Evolutionary conservation across 2,329 filamentous ascomycete species (phyloP).

Genomic region (Sporothrix mexicana): DNA sequence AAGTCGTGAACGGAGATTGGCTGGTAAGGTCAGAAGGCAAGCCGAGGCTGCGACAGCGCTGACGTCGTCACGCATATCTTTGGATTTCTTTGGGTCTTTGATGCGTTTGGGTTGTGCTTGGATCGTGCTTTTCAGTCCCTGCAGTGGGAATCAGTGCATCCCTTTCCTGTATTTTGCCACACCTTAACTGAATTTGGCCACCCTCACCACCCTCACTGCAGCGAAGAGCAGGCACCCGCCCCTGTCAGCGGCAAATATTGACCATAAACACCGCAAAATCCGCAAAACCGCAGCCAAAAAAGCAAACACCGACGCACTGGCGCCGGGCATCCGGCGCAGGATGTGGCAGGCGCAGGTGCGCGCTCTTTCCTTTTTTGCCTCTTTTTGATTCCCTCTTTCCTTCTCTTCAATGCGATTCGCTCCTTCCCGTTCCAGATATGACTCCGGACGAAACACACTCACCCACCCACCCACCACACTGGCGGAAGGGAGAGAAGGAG

Average conservation of each 20-base stretch:
- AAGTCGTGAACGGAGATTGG: slow-evolving; percentile 10
- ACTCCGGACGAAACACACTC: slow-evolving; percentile 23
- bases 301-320: background rate
- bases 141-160: background rate
- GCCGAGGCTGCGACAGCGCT: slow-evolving; percentile 21
- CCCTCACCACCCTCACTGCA: background rate
- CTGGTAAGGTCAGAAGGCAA: background rate
- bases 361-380: no score
- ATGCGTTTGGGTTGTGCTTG: no score
- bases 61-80: slow-evolving; percentile 21
- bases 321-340: slow-evolving; percentile 19
- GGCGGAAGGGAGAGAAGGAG: slow-evolving; percentile 12
- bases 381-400: no score
- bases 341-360: no score
- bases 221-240: slow-evolving; percentile 7
- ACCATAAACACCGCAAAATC: background rate
- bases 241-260: slow-evolving; percentile 7
- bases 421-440: slow-evolving; percentile 29
- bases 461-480: background rate
- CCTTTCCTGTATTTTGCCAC: slow-evolving; percentile 5
- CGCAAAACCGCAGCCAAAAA: background rate
- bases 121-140: no score
- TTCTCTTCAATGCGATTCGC: background rate
- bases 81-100: background rate
- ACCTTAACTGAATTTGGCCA: background rate